Evolutionary conservation across 306 rosid genomes (phyloP).

Genomic region (Styphnolobium japonicum): DNA sequence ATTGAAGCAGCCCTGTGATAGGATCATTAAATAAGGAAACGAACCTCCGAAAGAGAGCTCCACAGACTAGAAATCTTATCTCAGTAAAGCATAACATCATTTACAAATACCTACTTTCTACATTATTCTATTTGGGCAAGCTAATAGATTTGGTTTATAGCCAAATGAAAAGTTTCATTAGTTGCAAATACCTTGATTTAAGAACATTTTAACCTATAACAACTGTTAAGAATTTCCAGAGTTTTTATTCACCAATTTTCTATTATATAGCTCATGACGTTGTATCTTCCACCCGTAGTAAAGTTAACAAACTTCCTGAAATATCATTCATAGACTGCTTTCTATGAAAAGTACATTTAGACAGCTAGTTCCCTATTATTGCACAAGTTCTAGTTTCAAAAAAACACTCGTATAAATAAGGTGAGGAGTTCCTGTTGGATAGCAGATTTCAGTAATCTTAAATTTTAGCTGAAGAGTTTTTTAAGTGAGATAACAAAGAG

Average conservation of each 20-base stretch:
- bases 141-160: too few relatives aligned
- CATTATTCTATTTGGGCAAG: too few relatives aligned
- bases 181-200: slow-evolving; percentile 3
- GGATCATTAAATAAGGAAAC: background rate
- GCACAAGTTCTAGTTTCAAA: background rate
- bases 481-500: background rate
- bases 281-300: background rate
- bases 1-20: background rate
- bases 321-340: background rate
- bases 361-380: background rate
- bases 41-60: background rate
- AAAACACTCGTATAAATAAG: background rate
- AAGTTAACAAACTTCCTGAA: background rate
- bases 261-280: background rate
- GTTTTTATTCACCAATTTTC: background rate
- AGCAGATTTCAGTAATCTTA: slow-evolving; percentile 3
- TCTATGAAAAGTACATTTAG: background rate
- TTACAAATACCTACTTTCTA: background rate
- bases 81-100: background rate
- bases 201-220: background rate
- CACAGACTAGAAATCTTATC: background rate
- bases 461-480: background rate
- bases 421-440: background rate
- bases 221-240: background rate
- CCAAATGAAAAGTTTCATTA: background rate